Conservation (phyloP, 1,284 basidiomycete genomes). For the Bondarzewia mesenterica region DNA sequence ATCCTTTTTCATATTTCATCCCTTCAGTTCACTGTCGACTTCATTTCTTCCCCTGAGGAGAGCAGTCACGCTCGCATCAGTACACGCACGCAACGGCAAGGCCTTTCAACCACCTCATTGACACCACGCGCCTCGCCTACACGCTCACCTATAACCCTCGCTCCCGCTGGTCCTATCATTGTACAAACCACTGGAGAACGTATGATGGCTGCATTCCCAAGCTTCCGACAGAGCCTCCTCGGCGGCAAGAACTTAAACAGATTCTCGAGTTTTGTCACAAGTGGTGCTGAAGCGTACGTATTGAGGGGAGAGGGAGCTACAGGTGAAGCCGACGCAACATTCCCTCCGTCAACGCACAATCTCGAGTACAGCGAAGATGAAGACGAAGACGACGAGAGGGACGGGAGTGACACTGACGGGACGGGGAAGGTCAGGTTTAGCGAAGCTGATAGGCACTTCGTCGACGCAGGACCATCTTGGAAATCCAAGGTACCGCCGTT, state of each 20-base stretch:
- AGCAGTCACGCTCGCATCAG: slow-evolving; percentile 24
- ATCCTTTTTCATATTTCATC: slow-evolving; percentile 5
- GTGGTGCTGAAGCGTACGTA: slow-evolving; percentile 76
- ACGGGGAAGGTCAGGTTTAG: not conserved
- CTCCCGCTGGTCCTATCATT: slow-evolving; percentile 35
- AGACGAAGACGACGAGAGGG: slow-evolving; percentile 23
- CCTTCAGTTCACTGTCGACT: slow-evolving; percentile 55
- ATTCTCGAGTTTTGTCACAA: slow-evolving; percentile 79
- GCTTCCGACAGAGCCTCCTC: slow-evolving; percentile 61
- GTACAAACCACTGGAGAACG: slow-evolving; percentile 73
- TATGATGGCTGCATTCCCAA: slow-evolving; percentile 38
- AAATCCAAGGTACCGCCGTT: slow-evolving; percentile 64
- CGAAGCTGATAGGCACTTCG: slow-evolving; percentile 62
- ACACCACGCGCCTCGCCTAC: slow-evolving; percentile 47
- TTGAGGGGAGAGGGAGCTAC: slow-evolving; percentile 40
- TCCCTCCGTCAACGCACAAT: slow-evolving; percentile 7
- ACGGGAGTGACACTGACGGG: not conserved
- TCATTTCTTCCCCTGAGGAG: slow-evolving; percentile 36
- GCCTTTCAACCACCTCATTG: slow-evolving; percentile 37
- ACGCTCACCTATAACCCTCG: slow-evolving; percentile 9
- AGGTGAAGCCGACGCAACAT: not conserved
- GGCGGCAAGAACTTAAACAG: slow-evolving; percentile 73
- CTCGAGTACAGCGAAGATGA: slow-evolving; percentile 29
- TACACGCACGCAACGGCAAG: slow-evolving; percentile 23
- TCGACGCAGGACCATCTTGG: slow-evolving; percentile 72